Evolutionary conservation across 805 yeast genomes (phyloP).

Genomic region (Saccharomycopsis fibuligera): DNA sequence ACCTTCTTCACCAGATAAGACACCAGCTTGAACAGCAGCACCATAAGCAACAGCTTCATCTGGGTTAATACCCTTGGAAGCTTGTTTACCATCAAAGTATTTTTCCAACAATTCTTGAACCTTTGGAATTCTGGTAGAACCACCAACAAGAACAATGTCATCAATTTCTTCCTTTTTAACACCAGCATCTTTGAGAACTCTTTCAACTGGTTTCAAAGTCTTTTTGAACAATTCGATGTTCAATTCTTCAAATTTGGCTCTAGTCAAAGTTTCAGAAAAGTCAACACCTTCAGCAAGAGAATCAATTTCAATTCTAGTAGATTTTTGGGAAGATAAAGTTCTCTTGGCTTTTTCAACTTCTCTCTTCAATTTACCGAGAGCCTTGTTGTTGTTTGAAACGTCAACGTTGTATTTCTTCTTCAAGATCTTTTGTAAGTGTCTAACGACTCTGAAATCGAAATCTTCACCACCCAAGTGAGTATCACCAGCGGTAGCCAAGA

Average conservation of each 20-base stretch:
- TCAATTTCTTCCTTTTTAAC: constrained; percentile 80
- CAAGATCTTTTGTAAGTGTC: constrained; percentile 79
- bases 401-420: constrained; percentile 91
- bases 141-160: constrained; percentile 97
- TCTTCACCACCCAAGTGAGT: constrained; percentile 98
- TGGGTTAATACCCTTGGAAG: constrained; percentile 96
- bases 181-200: constrained; percentile 90
- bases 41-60: constrained; percentile 99
- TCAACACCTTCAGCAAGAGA: constrained; percentile 92
- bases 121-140: constrained; percentile 98
- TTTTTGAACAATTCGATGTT: constrained; percentile 89
- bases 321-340: constrained; percentile 89
- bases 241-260: constrained; percentile 97
- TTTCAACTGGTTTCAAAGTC: constrained; percentile 93
- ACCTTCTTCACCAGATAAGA: constrained; percentile 91
- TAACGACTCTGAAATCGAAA: constrained; percentile 83
- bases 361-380: constrained; percentile 33
- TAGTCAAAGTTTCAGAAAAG: constrained; percentile 88
- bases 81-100: constrained; percentile 90
- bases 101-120: constrained; percentile 89
- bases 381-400: constrained; percentile 54
- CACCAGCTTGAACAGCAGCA: constrained; percentile 99
- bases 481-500: constrained; percentile 91
- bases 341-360: constrained; percentile 82
- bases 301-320: constrained; percentile 94